phyloP scores from a whole-genome alignment of 2,329 filamentous ascomycete genomes.

The Hypoxylon sp. region DNA sequence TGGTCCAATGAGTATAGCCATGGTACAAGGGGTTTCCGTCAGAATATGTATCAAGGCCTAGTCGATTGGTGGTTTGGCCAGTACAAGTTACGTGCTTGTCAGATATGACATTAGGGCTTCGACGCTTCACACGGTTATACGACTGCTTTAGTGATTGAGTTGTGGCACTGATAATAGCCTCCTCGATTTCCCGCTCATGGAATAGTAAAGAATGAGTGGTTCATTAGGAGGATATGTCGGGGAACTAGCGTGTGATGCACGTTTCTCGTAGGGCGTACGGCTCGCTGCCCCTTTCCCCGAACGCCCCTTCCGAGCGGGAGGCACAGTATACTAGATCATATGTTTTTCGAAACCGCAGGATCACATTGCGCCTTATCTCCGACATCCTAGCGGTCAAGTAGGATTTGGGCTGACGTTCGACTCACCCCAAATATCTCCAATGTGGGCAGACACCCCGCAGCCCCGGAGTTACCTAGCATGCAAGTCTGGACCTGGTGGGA shows the following conservation, averaged over 20 bases:
- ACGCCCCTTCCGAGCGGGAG: neutral
- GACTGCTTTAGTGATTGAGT: conserved; percentile 6
- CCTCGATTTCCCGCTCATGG: conserved; percentile 3
- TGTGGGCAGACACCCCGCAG: conserved; percentile 39
- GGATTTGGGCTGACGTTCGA: conserved; percentile 17
- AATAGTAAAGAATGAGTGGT: conserved; percentile 5
- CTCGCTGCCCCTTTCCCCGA: neutral
- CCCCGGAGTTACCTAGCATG: conserved; percentile 40
- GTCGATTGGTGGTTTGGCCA: neutral
- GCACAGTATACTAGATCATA: conserved; percentile 24
- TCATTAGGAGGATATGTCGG: conserved; percentile 7
- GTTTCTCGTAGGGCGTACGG: conserved; percentile 4
- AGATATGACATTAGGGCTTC: conserved; percentile 4
- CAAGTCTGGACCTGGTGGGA: conserved; percentile 29
- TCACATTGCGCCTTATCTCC: conserved; percentile 28
- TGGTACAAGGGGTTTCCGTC: conserved; percentile 1
- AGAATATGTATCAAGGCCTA: neutral
- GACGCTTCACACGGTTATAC: conserved; percentile 4
- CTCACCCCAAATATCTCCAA: conserved; percentile 12
- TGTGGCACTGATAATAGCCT: neutral
- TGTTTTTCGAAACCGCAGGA: conserved; percentile 22
- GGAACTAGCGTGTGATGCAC: neutral
- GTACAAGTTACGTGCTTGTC: conserved; percentile 9
- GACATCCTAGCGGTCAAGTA: conserved; percentile 9
- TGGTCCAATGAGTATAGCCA: neutral